These are phyloP conservation scores for Hymenoscyphus repandus DNA, from an alignment of 2,329 filamentous ascomycete species.

Conservation along the genomic window DNA sequence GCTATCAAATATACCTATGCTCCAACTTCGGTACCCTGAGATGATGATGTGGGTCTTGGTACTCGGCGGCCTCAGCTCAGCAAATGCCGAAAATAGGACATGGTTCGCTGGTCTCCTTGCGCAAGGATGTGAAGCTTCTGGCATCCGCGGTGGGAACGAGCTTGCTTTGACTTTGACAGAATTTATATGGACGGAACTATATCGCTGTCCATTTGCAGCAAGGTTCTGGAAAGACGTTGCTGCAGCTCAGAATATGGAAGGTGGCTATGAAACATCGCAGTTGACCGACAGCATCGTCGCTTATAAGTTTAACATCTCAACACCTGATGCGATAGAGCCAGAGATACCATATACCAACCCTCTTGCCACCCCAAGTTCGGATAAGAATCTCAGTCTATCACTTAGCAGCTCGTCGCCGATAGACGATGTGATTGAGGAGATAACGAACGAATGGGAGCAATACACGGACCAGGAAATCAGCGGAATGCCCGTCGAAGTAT, in stretches of 20 bases:
- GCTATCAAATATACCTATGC: background rate
- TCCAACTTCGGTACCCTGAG: conserved; percentile 11
- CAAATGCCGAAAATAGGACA: background rate
- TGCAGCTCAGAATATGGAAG: background rate
- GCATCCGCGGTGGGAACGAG: background rate
- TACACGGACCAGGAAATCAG: too few species aligned
- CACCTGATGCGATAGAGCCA: too few species aligned
- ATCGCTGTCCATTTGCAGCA: background rate
- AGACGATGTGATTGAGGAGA: too few species aligned
- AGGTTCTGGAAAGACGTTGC: conserved; percentile 1
- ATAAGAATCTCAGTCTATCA: too few species aligned
- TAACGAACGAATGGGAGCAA: too few species aligned
- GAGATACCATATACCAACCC: too few species aligned
- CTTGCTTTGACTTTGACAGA: conserved; percentile 1
- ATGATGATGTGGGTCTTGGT: conserved; percentile 11
- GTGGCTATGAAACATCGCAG: background rate
- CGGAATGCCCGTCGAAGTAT: too few species aligned
- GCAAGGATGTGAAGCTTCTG: background rate
- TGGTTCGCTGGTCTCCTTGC: conserved; percentile 6
- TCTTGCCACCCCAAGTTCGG: too few species aligned
- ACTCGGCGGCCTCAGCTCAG: conserved; percentile 6
- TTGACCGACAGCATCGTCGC: background rate
- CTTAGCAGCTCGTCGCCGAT: too few species aligned
- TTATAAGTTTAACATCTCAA: background rate
- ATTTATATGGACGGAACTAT: conserved; percentile 6